phyloP scores from a whole-genome alignment of 352 stramenopile genomes.

The Thraustotheca clavata region DNA sequence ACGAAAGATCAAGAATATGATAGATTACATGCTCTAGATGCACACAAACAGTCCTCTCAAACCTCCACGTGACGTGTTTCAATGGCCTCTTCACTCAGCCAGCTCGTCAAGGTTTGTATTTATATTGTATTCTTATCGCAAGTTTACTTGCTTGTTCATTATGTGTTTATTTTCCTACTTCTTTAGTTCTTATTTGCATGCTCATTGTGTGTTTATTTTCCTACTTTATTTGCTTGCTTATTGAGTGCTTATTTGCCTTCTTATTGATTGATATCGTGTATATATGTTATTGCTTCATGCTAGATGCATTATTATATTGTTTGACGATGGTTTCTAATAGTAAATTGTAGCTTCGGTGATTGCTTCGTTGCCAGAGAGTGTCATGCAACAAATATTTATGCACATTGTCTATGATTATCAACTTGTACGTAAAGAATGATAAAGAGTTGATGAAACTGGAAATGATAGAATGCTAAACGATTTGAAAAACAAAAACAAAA shows the following conservation, averaged over 20 bases:
- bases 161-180: no score
- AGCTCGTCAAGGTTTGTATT: slow-evolving; percentile 1
- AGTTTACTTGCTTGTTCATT: no score
- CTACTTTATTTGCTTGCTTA: no score
- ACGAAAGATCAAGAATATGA: not conserved
- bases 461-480: not conserved
- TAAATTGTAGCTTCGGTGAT: slow-evolving; percentile 11
- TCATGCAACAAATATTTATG: slow-evolving; percentile 17
- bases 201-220: no score
- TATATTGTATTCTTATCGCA: no score
- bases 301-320: no score
- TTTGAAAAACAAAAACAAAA: slow-evolving; percentile 10
- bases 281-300: no score
- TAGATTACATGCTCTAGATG: slow-evolving; percentile 1
- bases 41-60: slow-evolving; percentile 10
- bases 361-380: slow-evolving; percentile 6
- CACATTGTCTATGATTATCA: slow-evolving; percentile 13
- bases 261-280: no score
- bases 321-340: no score
- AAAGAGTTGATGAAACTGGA: not conserved
- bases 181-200: no score
- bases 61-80: slow-evolving; percentile 17
- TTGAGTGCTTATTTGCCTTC: no score
- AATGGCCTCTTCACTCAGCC: slow-evolving; percentile 16
- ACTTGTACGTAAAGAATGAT: not conserved